phyloP scores from a whole-genome alignment of 768 basidiomycete genomes.

The Tylopilus cervinicoccineus region DNA sequence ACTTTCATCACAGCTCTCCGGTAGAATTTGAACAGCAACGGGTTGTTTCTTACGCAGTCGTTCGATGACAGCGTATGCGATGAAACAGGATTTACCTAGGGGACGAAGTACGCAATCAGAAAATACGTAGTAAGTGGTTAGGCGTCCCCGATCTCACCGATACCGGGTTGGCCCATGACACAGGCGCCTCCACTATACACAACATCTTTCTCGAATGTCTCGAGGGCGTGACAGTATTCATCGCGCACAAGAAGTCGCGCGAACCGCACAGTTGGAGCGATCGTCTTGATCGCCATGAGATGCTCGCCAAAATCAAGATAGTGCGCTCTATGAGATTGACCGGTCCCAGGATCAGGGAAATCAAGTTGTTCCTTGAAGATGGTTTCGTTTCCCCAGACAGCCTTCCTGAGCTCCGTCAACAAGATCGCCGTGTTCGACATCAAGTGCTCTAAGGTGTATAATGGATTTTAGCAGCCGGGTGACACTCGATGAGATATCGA shows the following conservation, averaged over 20 bases:
- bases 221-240: constrained; percentile 1
- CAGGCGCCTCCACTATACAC: not conserved
- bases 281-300: not conserved
- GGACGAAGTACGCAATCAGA: not conserved
- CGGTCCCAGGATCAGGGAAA: not conserved
- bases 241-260: not conserved
- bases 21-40: constrained; percentile 1
- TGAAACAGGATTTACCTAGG: constrained; percentile 6
- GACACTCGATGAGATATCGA: not conserved
- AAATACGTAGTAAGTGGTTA: not conserved
- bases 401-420: not conserved
- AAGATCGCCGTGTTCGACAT: not conserved
- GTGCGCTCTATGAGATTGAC: not conserved
- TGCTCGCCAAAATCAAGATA: constrained; percentile 3
- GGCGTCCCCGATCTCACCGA: constrained; percentile 2
- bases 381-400: constrained; percentile 2
- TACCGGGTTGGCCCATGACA: constrained; percentile 4
- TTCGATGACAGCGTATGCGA: constrained; percentile 6
- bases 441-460: not conserved
- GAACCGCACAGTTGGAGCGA: not conserved
- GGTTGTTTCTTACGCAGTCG: not conserved
- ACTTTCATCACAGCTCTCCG: not conserved
- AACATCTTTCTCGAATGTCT: not conserved
- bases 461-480: not conserved
- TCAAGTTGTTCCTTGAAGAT: not conserved